Conservation (phyloP, 441 rosid species). For the Jatropha podagrica region DNA sequence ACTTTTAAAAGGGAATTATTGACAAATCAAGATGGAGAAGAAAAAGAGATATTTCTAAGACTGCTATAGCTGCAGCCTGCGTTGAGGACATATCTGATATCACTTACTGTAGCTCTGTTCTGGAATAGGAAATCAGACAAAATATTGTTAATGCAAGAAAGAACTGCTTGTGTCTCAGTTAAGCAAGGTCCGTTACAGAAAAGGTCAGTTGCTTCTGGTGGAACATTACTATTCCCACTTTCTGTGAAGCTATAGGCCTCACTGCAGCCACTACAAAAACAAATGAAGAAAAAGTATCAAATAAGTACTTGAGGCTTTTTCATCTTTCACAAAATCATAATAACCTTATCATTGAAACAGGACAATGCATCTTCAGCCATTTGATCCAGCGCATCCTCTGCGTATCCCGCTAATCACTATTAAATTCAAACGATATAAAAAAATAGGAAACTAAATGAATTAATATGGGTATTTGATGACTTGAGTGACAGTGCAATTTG, state of each 20-base stretch:
- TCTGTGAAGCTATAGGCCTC: slow-evolving; percentile 48
- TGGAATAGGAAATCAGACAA: slow-evolving; percentile 47
- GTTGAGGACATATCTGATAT: slow-evolving; percentile 36
- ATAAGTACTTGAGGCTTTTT: not conserved
- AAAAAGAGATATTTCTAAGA: slow-evolving; percentile 46
- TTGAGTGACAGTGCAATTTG: slow-evolving; percentile 24
- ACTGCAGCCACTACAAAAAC: slow-evolving; percentile 28
- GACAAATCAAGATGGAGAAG: not conserved
- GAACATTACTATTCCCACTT: slow-evolving; percentile 50
- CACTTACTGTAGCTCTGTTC: slow-evolving; percentile 45
- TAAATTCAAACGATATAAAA: not conserved
- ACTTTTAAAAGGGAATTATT: not conserved
- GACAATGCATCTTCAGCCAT: slow-evolving; percentile 39
- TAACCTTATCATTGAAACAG: slow-evolving; percentile 52
- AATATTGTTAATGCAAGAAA: slow-evolving; percentile 44
- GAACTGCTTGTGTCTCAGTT: slow-evolving; percentile 49
- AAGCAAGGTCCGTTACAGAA: slow-evolving; percentile 62
- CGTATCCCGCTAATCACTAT: slow-evolving; percentile 27
- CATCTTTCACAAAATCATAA: not conserved
- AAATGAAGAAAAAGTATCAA: not conserved
- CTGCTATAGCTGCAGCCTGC: slow-evolving; percentile 52
- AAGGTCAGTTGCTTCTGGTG: slow-evolving; percentile 43
- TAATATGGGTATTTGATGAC: slow-evolving; percentile 5
- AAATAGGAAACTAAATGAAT: not conserved
- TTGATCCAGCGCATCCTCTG: slow-evolving; percentile 37